Conservation (phyloP, 2,329 filamentous ascomycete species). For the Penicillium paneum region DNA sequence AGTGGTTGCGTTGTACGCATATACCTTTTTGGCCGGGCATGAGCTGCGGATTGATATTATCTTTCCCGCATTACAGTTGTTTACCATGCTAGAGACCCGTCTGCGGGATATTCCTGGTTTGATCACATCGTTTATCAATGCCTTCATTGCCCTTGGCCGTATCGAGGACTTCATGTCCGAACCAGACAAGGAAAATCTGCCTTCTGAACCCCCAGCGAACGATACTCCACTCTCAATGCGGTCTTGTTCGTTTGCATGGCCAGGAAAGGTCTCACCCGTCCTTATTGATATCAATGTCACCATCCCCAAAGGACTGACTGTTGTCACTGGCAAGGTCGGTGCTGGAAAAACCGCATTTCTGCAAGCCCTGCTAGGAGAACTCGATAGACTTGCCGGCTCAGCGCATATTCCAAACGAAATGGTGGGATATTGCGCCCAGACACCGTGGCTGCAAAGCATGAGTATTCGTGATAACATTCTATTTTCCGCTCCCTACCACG, state of each 20-base stretch:
- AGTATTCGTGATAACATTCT: constrained; percentile 67
- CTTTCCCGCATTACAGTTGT: constrained; percentile 81
- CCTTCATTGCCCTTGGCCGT: constrained; percentile 74
- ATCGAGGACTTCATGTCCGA: constrained; percentile 86
- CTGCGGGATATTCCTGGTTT: constrained; percentile 72
- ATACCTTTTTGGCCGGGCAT: constrained; percentile 66
- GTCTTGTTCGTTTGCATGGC: constrained; percentile 74
- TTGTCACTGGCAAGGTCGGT: constrained; percentile 63
- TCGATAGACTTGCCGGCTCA: constrained; percentile 53
- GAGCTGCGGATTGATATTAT: constrained; percentile 75
- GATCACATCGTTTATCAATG: constrained; percentile 74
- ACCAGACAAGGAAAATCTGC: constrained; percentile 71
- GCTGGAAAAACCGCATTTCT: constrained; percentile 62
- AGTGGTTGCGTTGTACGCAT: constrained; percentile 76
- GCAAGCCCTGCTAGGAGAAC: constrained; percentile 58
- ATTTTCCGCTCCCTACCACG: constrained; percentile 65
- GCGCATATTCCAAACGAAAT: constrained; percentile 54
- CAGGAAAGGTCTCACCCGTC: constrained; percentile 59
- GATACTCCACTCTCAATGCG: constrained; percentile 45
- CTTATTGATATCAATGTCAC: constrained; percentile 53
- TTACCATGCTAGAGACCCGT: constrained; percentile 69
- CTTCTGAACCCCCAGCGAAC: constrained; percentile 33
- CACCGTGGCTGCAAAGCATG: constrained; percentile 68
- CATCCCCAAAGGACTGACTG: constrained; percentile 57
- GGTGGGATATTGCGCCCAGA: constrained; percentile 63